phyloP scores from a whole-genome alignment of 495 filamentous ascomycete species.

The Annulohypoxylon maeteangense region DNA sequence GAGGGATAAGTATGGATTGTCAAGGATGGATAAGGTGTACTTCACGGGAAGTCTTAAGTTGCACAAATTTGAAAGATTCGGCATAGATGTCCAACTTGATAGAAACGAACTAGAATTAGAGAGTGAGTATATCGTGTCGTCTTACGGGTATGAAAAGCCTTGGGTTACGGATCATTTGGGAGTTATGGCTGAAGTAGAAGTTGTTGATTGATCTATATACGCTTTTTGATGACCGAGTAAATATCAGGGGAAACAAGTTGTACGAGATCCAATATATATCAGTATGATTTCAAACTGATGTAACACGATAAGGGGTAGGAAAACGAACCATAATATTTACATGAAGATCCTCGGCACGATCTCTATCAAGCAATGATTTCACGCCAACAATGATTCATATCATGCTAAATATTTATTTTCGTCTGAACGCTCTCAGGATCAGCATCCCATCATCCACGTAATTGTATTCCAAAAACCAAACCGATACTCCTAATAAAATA shows the following conservation, averaged over 20 bases:
- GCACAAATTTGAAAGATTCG: constrained; percentile 55
- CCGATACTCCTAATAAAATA: not conserved
- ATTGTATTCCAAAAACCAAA: not conserved
- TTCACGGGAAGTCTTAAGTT: constrained; percentile 48
- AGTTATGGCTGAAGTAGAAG: constrained; percentile 49
- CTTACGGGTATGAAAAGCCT: constrained; percentile 45
- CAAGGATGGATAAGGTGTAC: constrained; percentile 64
- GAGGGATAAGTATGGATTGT: constrained; percentile 54
- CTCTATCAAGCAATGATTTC: too few species aligned
- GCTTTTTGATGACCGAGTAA: not conserved
- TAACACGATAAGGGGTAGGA: too few species aligned
- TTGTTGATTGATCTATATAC: constrained; percentile 13
- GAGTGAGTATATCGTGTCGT: constrained; percentile 33
- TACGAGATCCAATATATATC: too few species aligned
- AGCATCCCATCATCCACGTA: not conserved
- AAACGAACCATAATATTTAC: too few species aligned
- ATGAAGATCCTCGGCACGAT: too few species aligned
- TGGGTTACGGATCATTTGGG: constrained; percentile 66
- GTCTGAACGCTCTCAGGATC: too few species aligned
- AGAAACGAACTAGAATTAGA: constrained; percentile 23
- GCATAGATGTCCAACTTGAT: constrained; percentile 34
- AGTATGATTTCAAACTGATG: too few species aligned
- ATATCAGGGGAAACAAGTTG: too few species aligned
- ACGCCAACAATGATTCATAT: too few species aligned
- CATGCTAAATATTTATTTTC: too few species aligned